A percentile compares a stretch with the other conserved stretches of the same genome.
These are phyloP conservation scores for Tolypocladium inflatum DNA, from an alignment of 2,329 filamentous ascomycete species.

Conservation along the genomic window DNA sequence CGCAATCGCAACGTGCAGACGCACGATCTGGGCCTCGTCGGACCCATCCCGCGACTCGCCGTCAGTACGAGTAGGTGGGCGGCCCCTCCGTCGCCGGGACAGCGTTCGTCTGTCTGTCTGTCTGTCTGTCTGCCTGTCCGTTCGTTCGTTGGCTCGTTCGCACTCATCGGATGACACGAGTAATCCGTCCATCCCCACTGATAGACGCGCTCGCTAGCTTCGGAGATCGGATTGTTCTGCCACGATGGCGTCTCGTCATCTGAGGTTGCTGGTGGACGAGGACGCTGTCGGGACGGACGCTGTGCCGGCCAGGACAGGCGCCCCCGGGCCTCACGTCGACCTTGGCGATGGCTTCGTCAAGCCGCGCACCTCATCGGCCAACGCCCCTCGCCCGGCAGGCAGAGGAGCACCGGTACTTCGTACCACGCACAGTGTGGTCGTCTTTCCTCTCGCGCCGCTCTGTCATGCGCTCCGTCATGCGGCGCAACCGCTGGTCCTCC, in stretches of 20 bases:
- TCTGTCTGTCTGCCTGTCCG: too few relatives aligned
- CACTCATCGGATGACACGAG: not conserved
- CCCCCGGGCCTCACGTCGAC: not conserved
- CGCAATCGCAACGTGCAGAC: not conserved
- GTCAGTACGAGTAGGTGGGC: too few relatives aligned
- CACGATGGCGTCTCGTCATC: not conserved
- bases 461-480: not conserved
- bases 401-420: not conserved
- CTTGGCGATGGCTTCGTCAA: not conserved
- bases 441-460: not conserved
- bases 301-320: not conserved
- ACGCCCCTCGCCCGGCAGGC: not conserved
- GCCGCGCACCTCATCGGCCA: not conserved
- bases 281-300: not conserved
- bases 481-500: not conserved
- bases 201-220: not conserved
- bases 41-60: not conserved
- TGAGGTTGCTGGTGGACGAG: not conserved
- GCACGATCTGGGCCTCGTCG: not conserved
- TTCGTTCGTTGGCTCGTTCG: too few relatives aligned
- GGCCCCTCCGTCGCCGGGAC: too few relatives aligned
- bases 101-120: too few relatives aligned
- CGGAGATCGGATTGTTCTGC: not conserved
- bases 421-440: not conserved
- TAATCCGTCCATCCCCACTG: not conserved